These are phyloP conservation scores for Peronospora farinosa DNA, from an alignment of 352 stramenopile species.

Conservation along the genomic window DNA sequence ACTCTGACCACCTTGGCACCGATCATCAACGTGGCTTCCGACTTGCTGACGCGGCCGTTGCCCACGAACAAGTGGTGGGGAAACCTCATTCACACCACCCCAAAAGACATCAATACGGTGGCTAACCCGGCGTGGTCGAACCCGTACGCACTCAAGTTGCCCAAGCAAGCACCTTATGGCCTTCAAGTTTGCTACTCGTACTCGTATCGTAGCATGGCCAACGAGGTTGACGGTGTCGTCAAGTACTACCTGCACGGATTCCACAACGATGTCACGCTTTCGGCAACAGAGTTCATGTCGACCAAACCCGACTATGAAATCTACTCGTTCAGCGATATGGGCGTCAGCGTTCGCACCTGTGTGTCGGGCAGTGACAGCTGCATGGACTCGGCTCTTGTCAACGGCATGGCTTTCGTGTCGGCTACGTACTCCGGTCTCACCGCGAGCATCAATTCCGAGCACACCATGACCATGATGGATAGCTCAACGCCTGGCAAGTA, in stretches of 20 bases:
- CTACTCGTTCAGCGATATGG: constrained; percentile 64
- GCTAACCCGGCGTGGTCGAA: constrained; percentile 64
- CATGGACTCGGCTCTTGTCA: constrained; percentile 59
- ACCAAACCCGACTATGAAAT: constrained; percentile 57
- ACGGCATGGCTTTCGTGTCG: constrained; percentile 70
- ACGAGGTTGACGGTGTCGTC: constrained; percentile 43
- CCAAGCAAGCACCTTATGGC: constrained; percentile 44
- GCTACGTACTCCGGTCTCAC: constrained; percentile 57
- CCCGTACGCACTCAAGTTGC: constrained; percentile 67
- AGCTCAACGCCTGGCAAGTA: constrained; percentile 47
- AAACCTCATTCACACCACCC: constrained; percentile 63
- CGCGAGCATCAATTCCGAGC: constrained; percentile 41
- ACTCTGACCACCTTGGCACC: constrained; percentile 44
- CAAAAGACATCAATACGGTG: constrained; percentile 35
- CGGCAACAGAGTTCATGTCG: constrained; percentile 47
- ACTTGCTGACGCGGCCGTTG: constrained; percentile 44
- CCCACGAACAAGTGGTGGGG: constrained; percentile 85
- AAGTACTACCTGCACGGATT: constrained; percentile 63
- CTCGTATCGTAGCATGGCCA: constrained; percentile 46
- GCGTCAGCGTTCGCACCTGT: constrained; percentile 48
- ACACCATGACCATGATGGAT: constrained; percentile 42
- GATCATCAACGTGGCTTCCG: constrained; percentile 54
- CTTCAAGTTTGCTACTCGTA: constrained; percentile 66
- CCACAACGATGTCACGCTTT: constrained; percentile 70
- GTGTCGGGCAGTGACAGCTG: constrained; percentile 29